Evolutionary conservation across 306 rosid species (phyloP).

Genomic region (Lupinus albus): DNA sequence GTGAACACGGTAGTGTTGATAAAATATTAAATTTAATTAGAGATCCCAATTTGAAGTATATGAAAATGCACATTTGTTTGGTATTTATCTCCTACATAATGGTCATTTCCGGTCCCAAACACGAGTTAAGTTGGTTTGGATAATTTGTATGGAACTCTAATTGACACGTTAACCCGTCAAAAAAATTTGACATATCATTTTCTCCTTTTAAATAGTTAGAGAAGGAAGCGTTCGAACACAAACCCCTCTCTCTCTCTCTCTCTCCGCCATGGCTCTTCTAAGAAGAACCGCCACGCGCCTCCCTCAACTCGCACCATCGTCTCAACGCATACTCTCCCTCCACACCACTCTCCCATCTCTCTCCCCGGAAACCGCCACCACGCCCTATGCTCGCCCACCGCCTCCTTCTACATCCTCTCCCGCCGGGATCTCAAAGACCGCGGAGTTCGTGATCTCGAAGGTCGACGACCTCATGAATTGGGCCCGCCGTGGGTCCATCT

Average conservation of each 20-base stretch:
- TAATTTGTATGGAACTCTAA: too few species aligned
- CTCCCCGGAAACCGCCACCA: conserved; percentile 33
- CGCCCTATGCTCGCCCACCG: conserved; percentile 60
- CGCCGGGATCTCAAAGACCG: conserved; percentile 73
- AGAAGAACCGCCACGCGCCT: conserved; percentile 58
- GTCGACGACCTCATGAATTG: conserved; percentile 93
- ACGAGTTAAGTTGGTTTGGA: too few species aligned
- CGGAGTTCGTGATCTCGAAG: conserved; percentile 88
- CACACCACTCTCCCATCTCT: conserved; percentile 70
- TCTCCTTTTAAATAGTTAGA: too few species aligned
- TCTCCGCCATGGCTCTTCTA: conserved; percentile 60
- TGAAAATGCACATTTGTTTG: too few species aligned
- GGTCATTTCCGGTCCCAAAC: too few species aligned
- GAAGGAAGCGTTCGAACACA: not conserved
- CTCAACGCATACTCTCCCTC: conserved; percentile 58
- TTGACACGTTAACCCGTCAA: too few species aligned
- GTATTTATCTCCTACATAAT: too few species aligned
- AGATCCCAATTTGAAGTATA: too few species aligned
- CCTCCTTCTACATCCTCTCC: conserved; percentile 70
- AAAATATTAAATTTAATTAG: too few species aligned
- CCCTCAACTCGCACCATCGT: conserved; percentile 52
- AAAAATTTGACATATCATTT: too few species aligned
- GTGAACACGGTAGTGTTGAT: too few species aligned
- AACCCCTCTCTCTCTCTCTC: not conserved
- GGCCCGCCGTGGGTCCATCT: conserved; percentile 93